Conservation (phyloP, 345 rosid genomes). For the Hypericum androsaemum region DNA sequence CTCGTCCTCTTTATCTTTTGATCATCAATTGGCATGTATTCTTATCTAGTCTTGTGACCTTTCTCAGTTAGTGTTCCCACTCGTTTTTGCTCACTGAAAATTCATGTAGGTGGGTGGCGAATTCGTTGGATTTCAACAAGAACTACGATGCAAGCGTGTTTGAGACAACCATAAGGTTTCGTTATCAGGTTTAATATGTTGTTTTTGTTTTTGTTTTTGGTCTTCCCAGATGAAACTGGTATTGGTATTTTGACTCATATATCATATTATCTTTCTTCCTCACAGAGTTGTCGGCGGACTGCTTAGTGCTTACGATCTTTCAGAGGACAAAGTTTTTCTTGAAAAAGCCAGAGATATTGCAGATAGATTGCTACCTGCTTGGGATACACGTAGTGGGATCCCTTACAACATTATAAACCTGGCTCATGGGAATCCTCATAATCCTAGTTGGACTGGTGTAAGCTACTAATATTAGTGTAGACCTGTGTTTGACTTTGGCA, state of each 20-base stretch:
- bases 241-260: conserved; percentile 7
- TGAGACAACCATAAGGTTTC: conserved; percentile 99
- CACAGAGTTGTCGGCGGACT: conserved; percentile 95
- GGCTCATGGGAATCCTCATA: conserved; percentile 66
- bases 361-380: conserved; percentile 91
- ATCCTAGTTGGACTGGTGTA: conserved; percentile 93
- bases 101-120: conserved; percentile 82
- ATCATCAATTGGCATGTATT: too few relatives aligned
- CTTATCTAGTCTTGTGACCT: not conserved
- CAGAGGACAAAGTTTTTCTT: conserved; percentile 78
- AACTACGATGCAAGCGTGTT: conserved; percentile 91
- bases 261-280: conserved; percentile 9
- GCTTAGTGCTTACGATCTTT: conserved; percentile 93
- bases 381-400: conserved; percentile 76
- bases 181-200: conserved; percentile 57
- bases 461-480: conserved; percentile 17
- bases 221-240: not conserved
- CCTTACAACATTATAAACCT: conserved; percentile 85
- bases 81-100: too few relatives aligned
- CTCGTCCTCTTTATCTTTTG: too few relatives aligned
- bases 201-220: not conserved
- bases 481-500: too few relatives aligned
- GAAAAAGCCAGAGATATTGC: conserved; percentile 95
- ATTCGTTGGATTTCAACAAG: conserved; percentile 82
- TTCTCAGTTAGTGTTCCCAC: not conserved